Percentiles rank a stretch among this genome's conserved stretches.
Evolutionary conservation across 2,329 filamentous ascomycete species (phyloP).

Genomic region (Aspergillus sojae): DNA sequence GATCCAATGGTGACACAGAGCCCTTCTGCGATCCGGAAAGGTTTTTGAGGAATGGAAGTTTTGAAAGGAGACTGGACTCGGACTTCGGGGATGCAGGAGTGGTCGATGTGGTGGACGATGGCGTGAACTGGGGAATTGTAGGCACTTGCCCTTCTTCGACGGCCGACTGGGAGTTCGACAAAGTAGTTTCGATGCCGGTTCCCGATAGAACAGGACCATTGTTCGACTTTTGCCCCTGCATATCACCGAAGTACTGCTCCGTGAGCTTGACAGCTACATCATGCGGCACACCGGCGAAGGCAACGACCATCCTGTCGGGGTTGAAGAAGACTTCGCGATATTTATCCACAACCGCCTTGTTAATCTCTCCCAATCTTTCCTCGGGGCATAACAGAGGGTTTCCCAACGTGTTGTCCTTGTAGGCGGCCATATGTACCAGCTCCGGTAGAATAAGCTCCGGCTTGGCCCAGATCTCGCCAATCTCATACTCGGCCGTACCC

Average conservation of each 20-base stretch:
- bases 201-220: constrained; percentile 55
- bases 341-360: constrained; percentile 70
- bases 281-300: constrained; percentile 90
- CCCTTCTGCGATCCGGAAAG: constrained; percentile 68
- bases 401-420: constrained; percentile 92
- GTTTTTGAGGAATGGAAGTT: constrained; percentile 87
- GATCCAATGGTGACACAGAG: constrained; percentile 58
- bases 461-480: constrained; percentile 96
- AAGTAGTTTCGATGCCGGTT: constrained; percentile 60
- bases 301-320: constrained; percentile 89
- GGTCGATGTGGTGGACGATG: constrained; percentile 41
- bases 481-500: constrained; percentile 90
- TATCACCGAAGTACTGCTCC: constrained; percentile 88
- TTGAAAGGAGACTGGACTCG: constrained; percentile 70
- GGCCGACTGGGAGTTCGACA: constrained; percentile 34
- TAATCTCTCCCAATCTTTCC: constrained; percentile 76
- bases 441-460: constrained; percentile 95
- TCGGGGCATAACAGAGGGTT: constrained; percentile 90
- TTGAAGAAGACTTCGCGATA: constrained; percentile 84
- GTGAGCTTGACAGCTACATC: constrained; percentile 75
- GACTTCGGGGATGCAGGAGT: constrained; percentile 47
- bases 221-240: constrained; percentile 62
- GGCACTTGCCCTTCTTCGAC: constrained; percentile 35
- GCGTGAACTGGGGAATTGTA: constrained; percentile 44
- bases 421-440: constrained; percentile 91